These are phyloP conservation scores for Fonsecaea erecta DNA, from an alignment of 2,329 filamentous ascomycete genomes.

Conservation along the genomic window DNA sequence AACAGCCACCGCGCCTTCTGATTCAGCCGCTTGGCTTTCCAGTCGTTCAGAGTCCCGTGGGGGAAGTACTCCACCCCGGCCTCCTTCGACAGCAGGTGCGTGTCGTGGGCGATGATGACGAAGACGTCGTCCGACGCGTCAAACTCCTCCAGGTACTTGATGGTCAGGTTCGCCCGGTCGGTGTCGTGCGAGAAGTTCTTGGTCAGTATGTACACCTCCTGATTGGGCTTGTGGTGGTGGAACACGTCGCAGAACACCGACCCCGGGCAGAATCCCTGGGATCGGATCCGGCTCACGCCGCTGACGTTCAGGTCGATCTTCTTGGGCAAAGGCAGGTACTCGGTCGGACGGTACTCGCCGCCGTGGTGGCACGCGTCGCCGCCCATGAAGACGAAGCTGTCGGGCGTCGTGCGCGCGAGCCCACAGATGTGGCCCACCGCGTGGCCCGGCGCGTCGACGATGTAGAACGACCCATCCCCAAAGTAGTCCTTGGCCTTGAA, in stretches of 20 bases:
- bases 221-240: not conserved
- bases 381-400: constrained; percentile 32
- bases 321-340: constrained; percentile 38
- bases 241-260: not conserved
- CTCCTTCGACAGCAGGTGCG: constrained; percentile 33
- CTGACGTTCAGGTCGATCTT: not conserved
- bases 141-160: constrained; percentile 36
- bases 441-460: constrained; percentile 51
- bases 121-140: constrained; percentile 39
- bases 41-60: constrained; percentile 34
- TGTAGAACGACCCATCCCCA: constrained; percentile 61
- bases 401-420: constrained; percentile 33
- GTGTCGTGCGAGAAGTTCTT: constrained; percentile 9
- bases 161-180: constrained; percentile 31
- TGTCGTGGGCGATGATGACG: constrained; percentile 40
- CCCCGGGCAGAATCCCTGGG: not conserved
- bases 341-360: constrained; percentile 40
- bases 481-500: constrained; percentile 55
- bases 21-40: constrained; percentile 40
- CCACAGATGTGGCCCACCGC: constrained; percentile 36
- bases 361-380: constrained; percentile 49
- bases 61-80: constrained; percentile 33
- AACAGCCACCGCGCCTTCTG: constrained; percentile 25
- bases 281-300: not conserved
- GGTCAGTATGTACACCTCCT: constrained; percentile 1